Evolutionary conservation across 305 asterid species (phyloP).

Genomic region (Fraxinus angustifolia): DNA sequence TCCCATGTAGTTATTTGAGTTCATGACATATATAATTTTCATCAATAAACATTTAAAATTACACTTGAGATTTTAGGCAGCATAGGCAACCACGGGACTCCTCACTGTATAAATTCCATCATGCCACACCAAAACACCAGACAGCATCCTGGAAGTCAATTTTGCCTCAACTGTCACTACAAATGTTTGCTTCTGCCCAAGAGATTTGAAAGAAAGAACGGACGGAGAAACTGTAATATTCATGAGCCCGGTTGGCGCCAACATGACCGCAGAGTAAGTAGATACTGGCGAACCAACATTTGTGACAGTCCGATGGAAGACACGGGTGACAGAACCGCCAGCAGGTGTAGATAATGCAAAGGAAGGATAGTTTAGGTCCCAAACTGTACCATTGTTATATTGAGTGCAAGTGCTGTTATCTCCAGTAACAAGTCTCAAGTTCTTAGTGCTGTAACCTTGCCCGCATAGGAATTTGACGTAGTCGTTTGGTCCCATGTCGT

Average conservation of each 20-base stretch:
- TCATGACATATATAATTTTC: neutral
- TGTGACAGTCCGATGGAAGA: conserved; percentile 49
- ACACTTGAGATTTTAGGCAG: neutral
- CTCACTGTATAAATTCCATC: conserved; percentile 54
- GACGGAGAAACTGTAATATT: conserved; percentile 36
- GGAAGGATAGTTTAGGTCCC: conserved; percentile 62
- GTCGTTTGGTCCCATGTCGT: conserved; percentile 45
- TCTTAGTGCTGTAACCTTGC: conserved; percentile 50
- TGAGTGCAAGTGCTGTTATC: conserved; percentile 45
- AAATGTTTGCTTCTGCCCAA: conserved; percentile 42
- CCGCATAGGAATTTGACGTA: conserved; percentile 57
- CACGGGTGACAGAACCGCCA: conserved; percentile 15
- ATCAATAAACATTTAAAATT: neutral
- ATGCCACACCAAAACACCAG: conserved; percentile 60
- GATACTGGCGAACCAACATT: conserved; percentile 56
- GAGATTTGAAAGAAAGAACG: conserved; percentile 35
- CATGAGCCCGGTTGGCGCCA: conserved; percentile 21
- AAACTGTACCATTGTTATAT: conserved; percentile 33
- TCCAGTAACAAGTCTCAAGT: conserved; percentile 42
- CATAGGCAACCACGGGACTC: conserved; percentile 48
- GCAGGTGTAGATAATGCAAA: conserved; percentile 31
- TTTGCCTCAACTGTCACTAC: conserved; percentile 33
- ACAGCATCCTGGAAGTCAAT: conserved; percentile 1
- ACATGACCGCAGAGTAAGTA: conserved; percentile 35
- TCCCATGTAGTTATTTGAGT: neutral